Evolutionary conservation across 2,329 filamentous ascomycete species (phyloP).

Genomic region (Pseudogymnoascus verrucosus): DNA sequence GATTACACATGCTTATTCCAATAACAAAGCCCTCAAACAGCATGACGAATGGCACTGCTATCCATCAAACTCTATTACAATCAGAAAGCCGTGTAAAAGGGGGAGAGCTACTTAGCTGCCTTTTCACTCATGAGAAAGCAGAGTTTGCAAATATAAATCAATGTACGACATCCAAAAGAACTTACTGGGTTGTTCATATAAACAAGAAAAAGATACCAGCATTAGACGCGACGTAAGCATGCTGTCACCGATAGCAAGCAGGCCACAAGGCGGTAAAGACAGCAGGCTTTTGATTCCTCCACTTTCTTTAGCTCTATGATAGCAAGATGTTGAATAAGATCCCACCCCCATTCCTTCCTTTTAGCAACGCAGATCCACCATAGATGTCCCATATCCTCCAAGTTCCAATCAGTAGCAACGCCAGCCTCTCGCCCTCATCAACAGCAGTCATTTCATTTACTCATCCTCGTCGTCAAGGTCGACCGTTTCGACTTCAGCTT

Average conservation of each 20-base stretch:
- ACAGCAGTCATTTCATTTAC: neutral
- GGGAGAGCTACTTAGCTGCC: neutral
- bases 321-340: conserved; percentile 5
- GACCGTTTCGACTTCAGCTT: neutral
- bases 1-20: neutral
- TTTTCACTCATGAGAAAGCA: neutral
- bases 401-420: neutral
- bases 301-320: neutral
- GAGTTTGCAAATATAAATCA: neutral
- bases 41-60: neutral
- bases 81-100: neutral
- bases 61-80: neutral
- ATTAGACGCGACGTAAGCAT: neutral
- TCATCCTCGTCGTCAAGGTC: conserved; percentile 7
- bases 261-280: neutral
- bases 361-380: neutral
- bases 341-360: neutral
- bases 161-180: neutral
- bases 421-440: neutral
- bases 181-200: neutral
- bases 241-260: neutral
- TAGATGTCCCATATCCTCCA: neutral
- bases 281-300: conserved; percentile 1
- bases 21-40: neutral
- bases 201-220: neutral